Conservation (phyloP, 108 stramenopile genomes). For the Discostella stelligeroides region DNA sequence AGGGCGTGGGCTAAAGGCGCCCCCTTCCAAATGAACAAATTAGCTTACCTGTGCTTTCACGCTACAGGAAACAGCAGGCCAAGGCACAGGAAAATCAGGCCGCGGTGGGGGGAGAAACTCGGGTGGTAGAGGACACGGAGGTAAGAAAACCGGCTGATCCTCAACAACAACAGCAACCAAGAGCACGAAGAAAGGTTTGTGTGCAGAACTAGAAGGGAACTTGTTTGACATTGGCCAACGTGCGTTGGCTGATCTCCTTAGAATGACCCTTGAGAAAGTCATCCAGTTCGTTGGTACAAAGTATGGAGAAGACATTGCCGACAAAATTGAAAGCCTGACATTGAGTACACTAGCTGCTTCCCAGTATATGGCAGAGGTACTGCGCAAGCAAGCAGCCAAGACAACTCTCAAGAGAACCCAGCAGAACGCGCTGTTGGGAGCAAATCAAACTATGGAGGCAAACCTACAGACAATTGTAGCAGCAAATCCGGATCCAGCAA, state of each 20-base stretch:
- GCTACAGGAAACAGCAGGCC: too few species aligned
- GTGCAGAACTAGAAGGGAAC: slow-evolving; percentile 16
- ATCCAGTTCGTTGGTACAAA: slow-evolving; percentile 3
- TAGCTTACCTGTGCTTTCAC: too few species aligned
- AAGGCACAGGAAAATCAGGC: too few species aligned
- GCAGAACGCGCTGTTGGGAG: slow-evolving; percentile 3
- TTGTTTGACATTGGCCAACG: slow-evolving; percentile 14
- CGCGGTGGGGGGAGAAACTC: too few species aligned
- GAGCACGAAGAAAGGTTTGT: too few species aligned
- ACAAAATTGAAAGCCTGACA: slow-evolving; percentile 8
- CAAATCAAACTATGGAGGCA: neutral
- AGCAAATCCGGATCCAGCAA: neutral
- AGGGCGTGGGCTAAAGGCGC: too few species aligned
- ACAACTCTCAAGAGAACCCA: neutral
- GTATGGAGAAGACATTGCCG: slow-evolving; percentile 18
- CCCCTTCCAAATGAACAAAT: too few species aligned
- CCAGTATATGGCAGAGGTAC: neutral
- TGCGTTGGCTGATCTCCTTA: too few species aligned
- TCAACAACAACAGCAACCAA: too few species aligned
- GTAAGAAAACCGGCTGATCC: too few species aligned
- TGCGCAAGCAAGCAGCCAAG: neutral
- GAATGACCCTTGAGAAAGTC: slow-evolving; percentile 16
- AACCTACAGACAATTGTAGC: too few species aligned
- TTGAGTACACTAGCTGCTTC: neutral
- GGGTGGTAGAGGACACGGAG: too few species aligned